These are phyloP conservation scores for Capsicum pubescens DNA, from an alignment of 257 asterid species.

Conservation along the genomic window DNA sequence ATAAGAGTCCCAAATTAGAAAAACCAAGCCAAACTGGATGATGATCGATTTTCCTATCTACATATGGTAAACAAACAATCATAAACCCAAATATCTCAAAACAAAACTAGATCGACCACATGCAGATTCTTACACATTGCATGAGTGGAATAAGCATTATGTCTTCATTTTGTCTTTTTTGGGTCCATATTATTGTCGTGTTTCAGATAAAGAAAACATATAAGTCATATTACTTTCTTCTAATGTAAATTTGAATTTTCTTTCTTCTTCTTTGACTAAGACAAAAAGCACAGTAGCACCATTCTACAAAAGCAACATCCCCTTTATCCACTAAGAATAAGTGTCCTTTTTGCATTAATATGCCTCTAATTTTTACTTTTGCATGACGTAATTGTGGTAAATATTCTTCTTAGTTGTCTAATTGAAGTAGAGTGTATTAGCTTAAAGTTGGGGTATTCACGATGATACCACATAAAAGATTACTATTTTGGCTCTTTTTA, in stretches of 20 bases:
- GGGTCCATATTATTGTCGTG: neutral
- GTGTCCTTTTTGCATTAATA: neutral
- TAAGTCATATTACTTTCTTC: neutral
- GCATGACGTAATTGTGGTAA: slow-evolving; percentile 1
- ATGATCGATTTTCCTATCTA: neutral
- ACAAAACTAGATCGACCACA: neutral
- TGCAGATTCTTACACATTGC: neutral
- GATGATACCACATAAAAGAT: neutral
- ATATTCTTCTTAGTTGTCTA: neutral
- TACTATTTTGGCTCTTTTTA: neutral
- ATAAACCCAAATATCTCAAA: neutral
- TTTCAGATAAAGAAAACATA: neutral
- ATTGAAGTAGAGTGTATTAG: neutral
- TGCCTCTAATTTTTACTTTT: neutral
- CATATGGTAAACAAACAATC: neutral
- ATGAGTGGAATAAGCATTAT: neutral
- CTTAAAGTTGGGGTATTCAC: slow-evolving; percentile 11
- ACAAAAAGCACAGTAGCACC: neutral
- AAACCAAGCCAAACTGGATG: neutral
- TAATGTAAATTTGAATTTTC: neutral
- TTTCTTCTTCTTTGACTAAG: neutral
- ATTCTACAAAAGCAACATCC: neutral
- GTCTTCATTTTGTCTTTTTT: slow-evolving; percentile 17
- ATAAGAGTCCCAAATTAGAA: neutral
- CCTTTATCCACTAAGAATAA: neutral